Evolutionary conservation across 73 alveolate species (phyloP), one percentile per base, ranked within the genome.

Genomic region (Paramecium tetraurelia): DNA sequence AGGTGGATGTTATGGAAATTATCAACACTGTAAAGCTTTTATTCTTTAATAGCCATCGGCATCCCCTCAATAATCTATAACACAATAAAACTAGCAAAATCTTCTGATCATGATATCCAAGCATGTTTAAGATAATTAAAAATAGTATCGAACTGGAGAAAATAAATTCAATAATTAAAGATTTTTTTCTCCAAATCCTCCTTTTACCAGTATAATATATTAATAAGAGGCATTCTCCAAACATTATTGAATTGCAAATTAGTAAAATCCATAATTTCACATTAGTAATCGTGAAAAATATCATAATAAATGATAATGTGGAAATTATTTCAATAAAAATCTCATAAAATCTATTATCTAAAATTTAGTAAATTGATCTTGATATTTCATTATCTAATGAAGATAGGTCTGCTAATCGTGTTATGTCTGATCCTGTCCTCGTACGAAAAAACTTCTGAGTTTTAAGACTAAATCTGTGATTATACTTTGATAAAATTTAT

Each of bases 41-140:
- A 33, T 36, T 31, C 22, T 35, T 33, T 40, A 75, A 75, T 20
- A 75, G 2, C 58, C 58, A 36, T 33, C 8, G 36, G 18, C 68
- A 75, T 33, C 58, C 59, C 21, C 87, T 75, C 20, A 75, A 36
- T 75, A 75, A 75, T 75, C 87, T 75, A 29, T 31, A 75, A 40
- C 87, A 33, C 16, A 75, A 31, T 24, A 75, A 75, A 16, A 29
- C 4, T 4, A 22, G 33, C 18, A 53, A 18, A 18, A n/a, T 3
- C 21, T 53, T 53, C 9, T 53, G 5, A 16, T 53, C 69, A n/a
- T 53, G 1, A 18, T 53, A 53, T 53, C 69, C 69, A 53, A 53
- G 31, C 2, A 53, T 16, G 22, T 53, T 53, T 53, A 53, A 53
- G 12, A 53, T 53, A 7, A 53, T 18, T 20, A 53, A 53, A 18